Conservation (phyloP, 2,329 filamentous ascomycete genomes). For the Penicillium sp. region DNA sequence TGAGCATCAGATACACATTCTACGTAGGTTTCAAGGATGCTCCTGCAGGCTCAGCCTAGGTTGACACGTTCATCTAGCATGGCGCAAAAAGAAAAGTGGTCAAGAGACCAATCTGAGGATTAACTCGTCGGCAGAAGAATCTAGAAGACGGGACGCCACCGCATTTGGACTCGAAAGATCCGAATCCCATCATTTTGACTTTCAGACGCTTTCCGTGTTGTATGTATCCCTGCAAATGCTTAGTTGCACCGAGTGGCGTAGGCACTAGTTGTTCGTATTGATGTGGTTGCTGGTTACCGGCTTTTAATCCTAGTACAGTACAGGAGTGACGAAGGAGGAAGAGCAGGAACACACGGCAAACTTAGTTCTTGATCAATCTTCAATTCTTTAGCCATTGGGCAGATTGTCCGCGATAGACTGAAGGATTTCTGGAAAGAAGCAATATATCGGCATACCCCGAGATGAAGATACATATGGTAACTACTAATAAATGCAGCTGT, state of each 20-base stretch:
- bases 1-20: background rate
- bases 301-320: background rate
- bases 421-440: too few species aligned
- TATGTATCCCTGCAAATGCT: constrained; percentile 2
- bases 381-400: background rate
- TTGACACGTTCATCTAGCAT: background rate
- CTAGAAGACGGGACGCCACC: constrained; percentile 1
- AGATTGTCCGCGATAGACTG: background rate
- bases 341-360: too few species aligned
- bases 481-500: background rate
- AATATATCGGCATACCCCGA: background rate
- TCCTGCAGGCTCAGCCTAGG: background rate
- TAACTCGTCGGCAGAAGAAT: background rate
- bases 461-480: background rate
- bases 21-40: background rate
- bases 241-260: constrained; percentile 1
- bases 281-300: background rate
- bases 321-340: background rate
- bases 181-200: background rate
- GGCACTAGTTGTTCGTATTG: constrained; percentile 2
- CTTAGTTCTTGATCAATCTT: background rate
- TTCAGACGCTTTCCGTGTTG: background rate
- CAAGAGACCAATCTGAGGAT: background rate
- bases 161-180: background rate
- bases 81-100: background rate